Conservation (phyloP, 148 eudicot genomes). For the Rhododendron molle region DNA sequence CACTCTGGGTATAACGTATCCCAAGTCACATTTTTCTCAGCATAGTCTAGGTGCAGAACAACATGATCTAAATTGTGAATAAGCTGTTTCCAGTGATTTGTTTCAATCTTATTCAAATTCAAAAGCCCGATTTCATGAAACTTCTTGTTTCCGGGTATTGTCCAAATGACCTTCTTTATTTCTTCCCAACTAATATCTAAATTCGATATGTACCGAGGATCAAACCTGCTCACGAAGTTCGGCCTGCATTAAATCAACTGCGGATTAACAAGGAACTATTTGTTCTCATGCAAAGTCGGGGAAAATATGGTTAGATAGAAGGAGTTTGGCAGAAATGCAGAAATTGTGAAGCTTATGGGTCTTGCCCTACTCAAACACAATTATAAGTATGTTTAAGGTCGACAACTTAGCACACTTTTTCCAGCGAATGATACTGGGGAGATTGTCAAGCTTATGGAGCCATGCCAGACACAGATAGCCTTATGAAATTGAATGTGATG, state of each 20-base stretch:
- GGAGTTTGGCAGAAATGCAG: not conserved
- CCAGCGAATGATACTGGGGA: not conserved
- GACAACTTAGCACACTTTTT: not conserved
- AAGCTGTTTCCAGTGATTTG: slow-evolving; percentile 36
- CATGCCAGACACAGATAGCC: not conserved
- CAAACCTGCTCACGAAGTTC: slow-evolving; percentile 43
- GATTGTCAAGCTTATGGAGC: not conserved
- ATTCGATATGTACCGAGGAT: slow-evolving; percentile 58
- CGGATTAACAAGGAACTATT: not conserved
- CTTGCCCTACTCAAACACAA: not conserved
- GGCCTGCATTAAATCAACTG: slow-evolving; percentile 23
- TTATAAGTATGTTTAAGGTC: not conserved
- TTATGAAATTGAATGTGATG: not conserved
- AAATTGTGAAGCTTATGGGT: not conserved
- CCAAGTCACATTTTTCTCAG: slow-evolving; percentile 53
- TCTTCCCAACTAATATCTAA: slow-evolving; percentile 59
- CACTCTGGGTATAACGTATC: slow-evolving; percentile 69
- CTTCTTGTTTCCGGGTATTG: slow-evolving; percentile 24
- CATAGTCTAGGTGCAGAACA: slow-evolving; percentile 39
- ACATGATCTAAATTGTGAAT: slow-evolving; percentile 37
- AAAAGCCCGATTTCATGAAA: slow-evolving; percentile 52
- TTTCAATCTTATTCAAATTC: slow-evolving; percentile 55
- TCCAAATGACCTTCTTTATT: slow-evolving; percentile 31
- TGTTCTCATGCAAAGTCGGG: not conserved
- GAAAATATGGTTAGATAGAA: not conserved